Base-by-base conservation (phyloP, 1,139 yeast genomes). In the Kurtzmaniella quercitrusa region DNA sequence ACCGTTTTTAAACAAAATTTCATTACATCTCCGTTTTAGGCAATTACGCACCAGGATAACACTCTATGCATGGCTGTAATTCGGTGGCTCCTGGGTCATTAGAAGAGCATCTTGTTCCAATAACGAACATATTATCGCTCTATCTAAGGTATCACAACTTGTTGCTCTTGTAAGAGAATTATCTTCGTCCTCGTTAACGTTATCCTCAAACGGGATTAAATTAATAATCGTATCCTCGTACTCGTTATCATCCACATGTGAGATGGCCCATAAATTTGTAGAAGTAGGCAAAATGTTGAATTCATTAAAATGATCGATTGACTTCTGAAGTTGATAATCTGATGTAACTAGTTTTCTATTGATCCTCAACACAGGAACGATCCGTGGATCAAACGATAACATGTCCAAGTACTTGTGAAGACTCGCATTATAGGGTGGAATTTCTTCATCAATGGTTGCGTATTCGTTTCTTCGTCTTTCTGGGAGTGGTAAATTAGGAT, bases 341-440 rank as follows among this genome's bases (percentile, higher is more conserved):
- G 61, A 57, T 34, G 54, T 57, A 16, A 70, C 59, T 30, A 70
- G 47, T 4, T 57, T 45, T 16, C 64, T 55, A 48, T 71, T 71
- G 33, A 70, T 60, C 33, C 76, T 53, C 14, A 71, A 54, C 6
- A 68, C 63, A 0, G 76, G 76, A 1, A 60, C 49, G 45, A 63
- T 69, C 33, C 76, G 49, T 5, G 73, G 68, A 51, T 71, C 76
- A 51, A 65, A 71, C 5, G 75, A 68, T 16, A 71, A 48, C 30
- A 69, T 50, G 46, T 71, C 77, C 14, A 63, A 55, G 42, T 56
- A 55, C 38, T 59, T 58, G 45, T 71, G 74, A 33, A 71, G 62
- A 9, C 54, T 55, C 18, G 64, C 71, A 33, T 63, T 55, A 47
- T 71, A 71, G 1, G 75, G 70, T 2, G 77, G 77, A 2, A 63